Conservation (phyloP, 2,329 filamentous ascomycete species). For the Dactylellina parvicollis region DNA sequence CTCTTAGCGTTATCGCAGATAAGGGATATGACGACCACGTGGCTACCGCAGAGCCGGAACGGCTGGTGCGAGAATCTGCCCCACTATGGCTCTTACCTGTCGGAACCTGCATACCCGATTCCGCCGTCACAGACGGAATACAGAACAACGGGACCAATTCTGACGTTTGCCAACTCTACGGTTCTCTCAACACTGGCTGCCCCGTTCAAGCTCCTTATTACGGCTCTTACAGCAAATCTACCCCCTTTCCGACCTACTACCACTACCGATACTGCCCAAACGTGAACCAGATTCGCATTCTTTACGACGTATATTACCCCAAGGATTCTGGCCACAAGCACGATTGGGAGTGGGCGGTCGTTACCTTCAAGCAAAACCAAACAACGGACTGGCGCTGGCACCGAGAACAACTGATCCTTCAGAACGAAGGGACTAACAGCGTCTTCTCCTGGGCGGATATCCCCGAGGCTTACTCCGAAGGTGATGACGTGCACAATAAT, state of each 20-base stretch:
- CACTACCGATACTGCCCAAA: conserved; percentile 50
- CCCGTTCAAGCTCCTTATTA: conserved; percentile 36
- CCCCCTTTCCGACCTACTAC: conserved; percentile 51
- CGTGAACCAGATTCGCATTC: conserved; percentile 47
- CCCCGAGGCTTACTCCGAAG: conserved; percentile 47
- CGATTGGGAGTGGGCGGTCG: conserved; percentile 51
- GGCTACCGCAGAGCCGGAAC: conserved; percentile 43
- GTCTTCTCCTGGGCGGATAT: conserved; percentile 39
- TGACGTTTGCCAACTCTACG: conserved; percentile 44
- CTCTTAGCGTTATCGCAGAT: conserved; percentile 11
- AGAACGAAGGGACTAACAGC: conserved; percentile 39
- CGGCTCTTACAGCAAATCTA: conserved; percentile 52
- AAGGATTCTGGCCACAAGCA: conserved; percentile 49
- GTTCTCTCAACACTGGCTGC: conserved; percentile 46
- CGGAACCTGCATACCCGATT: conserved; percentile 50
- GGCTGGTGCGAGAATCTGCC: conserved; percentile 53
- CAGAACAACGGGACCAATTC: conserved; percentile 48
- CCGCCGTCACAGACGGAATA: conserved; percentile 40
- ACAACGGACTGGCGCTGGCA: conserved; percentile 47
- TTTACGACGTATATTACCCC: conserved; percentile 46
- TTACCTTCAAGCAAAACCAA: conserved; percentile 43
- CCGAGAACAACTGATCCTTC: conserved; percentile 44
- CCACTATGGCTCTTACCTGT: conserved; percentile 52
- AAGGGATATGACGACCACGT: conserved; percentile 44
- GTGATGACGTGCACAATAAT: conserved; percentile 41